Evolutionary conservation across 768 basidiomycete species (phyloP).

Genomic region (Tubosaeta sp.): DNA sequence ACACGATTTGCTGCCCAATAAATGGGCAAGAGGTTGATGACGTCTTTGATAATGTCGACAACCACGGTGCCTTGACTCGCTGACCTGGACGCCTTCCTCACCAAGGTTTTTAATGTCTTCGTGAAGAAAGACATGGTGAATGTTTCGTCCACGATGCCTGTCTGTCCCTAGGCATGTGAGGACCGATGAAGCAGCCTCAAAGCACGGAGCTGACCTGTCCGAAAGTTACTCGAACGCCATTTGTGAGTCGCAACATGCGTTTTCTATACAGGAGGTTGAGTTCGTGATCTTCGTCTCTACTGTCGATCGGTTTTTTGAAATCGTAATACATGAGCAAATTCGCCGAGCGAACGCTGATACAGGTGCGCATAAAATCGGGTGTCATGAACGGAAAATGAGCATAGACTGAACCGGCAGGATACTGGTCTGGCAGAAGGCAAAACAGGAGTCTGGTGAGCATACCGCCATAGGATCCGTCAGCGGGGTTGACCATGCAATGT

Average conservation of each 20-base stretch:
- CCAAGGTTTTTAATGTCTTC: constrained; percentile 4
- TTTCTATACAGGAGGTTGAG: constrained; percentile 6
- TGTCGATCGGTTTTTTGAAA: constrained; percentile 48
- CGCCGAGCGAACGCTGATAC: constrained; percentile 35
- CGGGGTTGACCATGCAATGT: constrained; percentile 58
- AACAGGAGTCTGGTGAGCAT: constrained; percentile 71
- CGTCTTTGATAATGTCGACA: constrained; percentile 63
- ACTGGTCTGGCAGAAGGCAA: constrained; percentile 65
- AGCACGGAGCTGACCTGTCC: constrained; percentile 10
- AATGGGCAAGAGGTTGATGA: constrained; percentile 58
- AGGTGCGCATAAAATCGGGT: constrained; percentile 42
- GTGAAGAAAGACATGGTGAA: constrained; percentile 8
- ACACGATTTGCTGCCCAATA: constrained; percentile 57
- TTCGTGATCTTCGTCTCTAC: not conserved
- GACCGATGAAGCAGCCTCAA: not conserved
- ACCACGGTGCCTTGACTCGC: constrained; percentile 13
- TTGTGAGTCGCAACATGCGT: constrained; percentile 18
- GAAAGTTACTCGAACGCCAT: not conserved
- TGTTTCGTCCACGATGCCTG: constrained; percentile 13
- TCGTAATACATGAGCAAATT: constrained; percentile 44
- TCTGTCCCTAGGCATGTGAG: constrained; percentile 6
- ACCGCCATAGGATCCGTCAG: constrained; percentile 74
- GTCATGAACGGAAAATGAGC: constrained; percentile 81
- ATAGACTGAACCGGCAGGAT: constrained; percentile 59
- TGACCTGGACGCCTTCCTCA: constrained; percentile 11